phyloP scores from a whole-genome alignment of 768 basidiomycete genomes.

The Zangia roseola region DNA sequence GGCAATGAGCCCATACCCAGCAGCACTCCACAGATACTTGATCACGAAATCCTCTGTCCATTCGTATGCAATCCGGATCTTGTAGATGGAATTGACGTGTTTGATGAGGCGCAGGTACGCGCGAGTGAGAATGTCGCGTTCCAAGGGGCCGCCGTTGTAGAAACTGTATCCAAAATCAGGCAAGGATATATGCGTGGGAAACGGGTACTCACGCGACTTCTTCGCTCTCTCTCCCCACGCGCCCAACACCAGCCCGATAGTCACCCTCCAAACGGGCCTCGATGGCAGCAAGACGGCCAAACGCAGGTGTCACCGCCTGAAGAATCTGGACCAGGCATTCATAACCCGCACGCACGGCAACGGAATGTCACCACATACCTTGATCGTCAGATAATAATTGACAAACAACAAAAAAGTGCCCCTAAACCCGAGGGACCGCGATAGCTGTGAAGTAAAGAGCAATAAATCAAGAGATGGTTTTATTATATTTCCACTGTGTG shows the following conservation, averaged over 20 bases:
- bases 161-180: slow-evolving; percentile 49
- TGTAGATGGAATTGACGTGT: slow-evolving; percentile 91
- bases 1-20: slow-evolving; percentile 88
- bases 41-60: slow-evolving; percentile 98
- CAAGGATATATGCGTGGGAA: not conserved
- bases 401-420: slow-evolving; percentile 77
- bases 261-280: slow-evolving; percentile 91
- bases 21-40: slow-evolving; percentile 94
- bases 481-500: slow-evolving; percentile 78
- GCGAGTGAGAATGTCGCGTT: slow-evolving; percentile 74
- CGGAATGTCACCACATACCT: slow-evolving; percentile 13
- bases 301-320: slow-evolving; percentile 85
- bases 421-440: slow-evolving; percentile 80
- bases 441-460: slow-evolving; percentile 90
- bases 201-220: slow-evolving; percentile 75
- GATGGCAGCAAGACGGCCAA: slow-evolving; percentile 84
- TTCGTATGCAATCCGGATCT: slow-evolving; percentile 89
- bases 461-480: slow-evolving; percentile 90
- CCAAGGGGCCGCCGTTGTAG: slow-evolving; percentile 84
- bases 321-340: slow-evolving; percentile 46
- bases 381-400: slow-evolving; percentile 86
- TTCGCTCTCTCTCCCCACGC: slow-evolving; percentile 87
- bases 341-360: not conserved
- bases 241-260: slow-evolving; percentile 81
- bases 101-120: slow-evolving; percentile 81